These are phyloP conservation scores for Scheffersomyces segobiensis DNA, from an alignment of 1,139 yeast species.

Conservation along the genomic window DNA sequence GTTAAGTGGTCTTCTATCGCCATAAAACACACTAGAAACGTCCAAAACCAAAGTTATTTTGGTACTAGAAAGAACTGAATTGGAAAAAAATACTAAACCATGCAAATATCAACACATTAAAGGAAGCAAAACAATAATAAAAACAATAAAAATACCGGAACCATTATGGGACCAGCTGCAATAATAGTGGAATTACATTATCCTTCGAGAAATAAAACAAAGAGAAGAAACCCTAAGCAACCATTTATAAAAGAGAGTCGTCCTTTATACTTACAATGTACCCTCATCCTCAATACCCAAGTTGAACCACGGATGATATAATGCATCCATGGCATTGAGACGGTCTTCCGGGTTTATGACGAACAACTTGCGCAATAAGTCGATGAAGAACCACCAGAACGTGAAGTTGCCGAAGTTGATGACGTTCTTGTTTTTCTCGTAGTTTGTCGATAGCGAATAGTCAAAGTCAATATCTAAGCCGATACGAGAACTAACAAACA, in stretches of 20 bases:
- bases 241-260: not conserved
- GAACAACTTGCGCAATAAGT: conserved; percentile 60
- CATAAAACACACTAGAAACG: not conserved
- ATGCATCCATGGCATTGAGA: conserved; percentile 66
- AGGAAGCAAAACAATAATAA: not conserved
- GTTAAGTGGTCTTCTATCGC: not conserved
- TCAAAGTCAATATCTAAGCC: conserved; percentile 46
- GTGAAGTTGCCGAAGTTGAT: conserved; percentile 55
- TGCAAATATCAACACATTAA: not conserved
- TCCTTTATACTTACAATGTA: conserved; percentile 24
- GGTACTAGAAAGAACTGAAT: not conserved
- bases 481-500: conserved; percentile 40
- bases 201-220: not conserved
- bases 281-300: conserved; percentile 79
- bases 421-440: conserved; percentile 40
- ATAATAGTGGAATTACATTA: not conserved
- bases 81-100: not conserved
- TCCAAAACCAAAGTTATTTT: not conserved
- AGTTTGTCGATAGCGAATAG: conserved; percentile 41
- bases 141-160: not conserved
- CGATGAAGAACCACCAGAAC: conserved; percentile 78
- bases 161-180: not conserved
- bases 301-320: conserved; percentile 77
- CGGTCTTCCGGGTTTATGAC: conserved; percentile 65
- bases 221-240: not conserved